Evolutionary conservation across 164 flowering plant species (phyloP).

Genomic region (Magnolia officinalis): DNA sequence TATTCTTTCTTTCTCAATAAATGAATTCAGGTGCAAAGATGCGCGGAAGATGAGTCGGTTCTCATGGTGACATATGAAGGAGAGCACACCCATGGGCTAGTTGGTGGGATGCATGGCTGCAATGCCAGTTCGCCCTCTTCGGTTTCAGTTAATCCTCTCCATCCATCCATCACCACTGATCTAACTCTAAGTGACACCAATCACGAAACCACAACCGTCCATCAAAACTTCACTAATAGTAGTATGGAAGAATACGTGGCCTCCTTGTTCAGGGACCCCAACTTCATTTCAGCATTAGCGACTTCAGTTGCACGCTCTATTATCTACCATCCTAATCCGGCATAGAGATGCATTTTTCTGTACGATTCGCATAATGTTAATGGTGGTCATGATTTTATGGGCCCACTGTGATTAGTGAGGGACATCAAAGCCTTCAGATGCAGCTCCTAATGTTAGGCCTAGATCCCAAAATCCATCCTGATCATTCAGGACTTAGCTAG

Average conservation of each 20-base stretch:
- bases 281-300: constrained; percentile 38
- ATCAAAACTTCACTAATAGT: neutral
- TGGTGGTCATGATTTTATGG: too few relatives aligned
- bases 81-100: constrained; percentile 42
- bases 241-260: constrained; percentile 29
- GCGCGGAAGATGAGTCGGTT: constrained; percentile 32
- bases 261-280: constrained; percentile 35
- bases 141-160: neutral
- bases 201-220: neutral
- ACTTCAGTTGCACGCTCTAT: constrained; percentile 35
- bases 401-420: too few relatives aligned
- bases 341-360: too few relatives aligned
- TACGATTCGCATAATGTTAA: too few relatives aligned
- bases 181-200: constrained; percentile 13
- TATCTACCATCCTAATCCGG: neutral
- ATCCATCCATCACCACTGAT: constrained; percentile 17
- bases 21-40: constrained; percentile 45
- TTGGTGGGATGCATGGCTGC: neutral
- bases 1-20: neutral
- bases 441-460: too few relatives aligned
- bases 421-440: too few relatives aligned
- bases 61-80: constrained; percentile 56
- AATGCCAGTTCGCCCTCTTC: constrained; percentile 2
- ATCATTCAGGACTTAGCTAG: too few relatives aligned
- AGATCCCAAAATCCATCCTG: too few relatives aligned